Evolutionary conservation across 352 stramenopile genomes (phyloP).

Genomic region (Pythium insidiosum): DNA sequence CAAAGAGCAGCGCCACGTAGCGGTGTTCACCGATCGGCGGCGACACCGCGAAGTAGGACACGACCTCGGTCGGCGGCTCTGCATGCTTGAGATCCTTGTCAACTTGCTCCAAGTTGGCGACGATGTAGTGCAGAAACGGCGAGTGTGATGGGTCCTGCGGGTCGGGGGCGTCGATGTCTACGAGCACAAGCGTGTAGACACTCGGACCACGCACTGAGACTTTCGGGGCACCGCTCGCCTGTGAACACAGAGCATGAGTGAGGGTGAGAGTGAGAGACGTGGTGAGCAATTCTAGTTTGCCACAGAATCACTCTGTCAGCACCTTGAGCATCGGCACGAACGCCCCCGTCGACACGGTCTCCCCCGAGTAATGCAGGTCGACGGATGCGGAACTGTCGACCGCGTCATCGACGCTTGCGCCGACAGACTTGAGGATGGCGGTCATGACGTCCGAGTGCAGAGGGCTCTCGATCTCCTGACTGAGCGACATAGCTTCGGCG

Average conservation of each 20-base stretch:
- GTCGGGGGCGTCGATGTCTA: constrained; percentile 64
- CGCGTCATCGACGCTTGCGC: neutral
- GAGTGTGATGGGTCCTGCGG: constrained; percentile 40
- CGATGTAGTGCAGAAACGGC: constrained; percentile 67
- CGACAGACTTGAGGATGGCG: constrained; percentile 5
- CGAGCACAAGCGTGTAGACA: constrained; percentile 63
- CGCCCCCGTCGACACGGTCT: constrained; percentile 1
- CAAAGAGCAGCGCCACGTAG: constrained; percentile 49
- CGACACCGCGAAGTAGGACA: constrained; percentile 53
- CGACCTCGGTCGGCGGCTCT: constrained; percentile 14
- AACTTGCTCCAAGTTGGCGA: constrained; percentile 16
- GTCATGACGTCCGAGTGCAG: constrained; percentile 4
- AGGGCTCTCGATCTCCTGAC: no score
- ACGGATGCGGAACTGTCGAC: no score
- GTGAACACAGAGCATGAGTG: neutral
- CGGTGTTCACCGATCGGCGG: constrained; percentile 42
- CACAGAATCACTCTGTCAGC: no score
- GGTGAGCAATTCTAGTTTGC: no score
- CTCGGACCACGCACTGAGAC: no score
- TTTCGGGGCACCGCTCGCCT: constrained; percentile 24
- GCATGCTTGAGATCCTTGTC: no score
- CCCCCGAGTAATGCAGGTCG: constrained; percentile 4
- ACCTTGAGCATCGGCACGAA: constrained; percentile 17
- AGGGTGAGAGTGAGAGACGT: no score
- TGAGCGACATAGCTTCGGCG: no score